Evolutionary conservation across 495 filamentous ascomycete genomes (phyloP), one percentile per base, ranked within the genome.

Genomic region (Hypoxylon lenormandii): DNA sequence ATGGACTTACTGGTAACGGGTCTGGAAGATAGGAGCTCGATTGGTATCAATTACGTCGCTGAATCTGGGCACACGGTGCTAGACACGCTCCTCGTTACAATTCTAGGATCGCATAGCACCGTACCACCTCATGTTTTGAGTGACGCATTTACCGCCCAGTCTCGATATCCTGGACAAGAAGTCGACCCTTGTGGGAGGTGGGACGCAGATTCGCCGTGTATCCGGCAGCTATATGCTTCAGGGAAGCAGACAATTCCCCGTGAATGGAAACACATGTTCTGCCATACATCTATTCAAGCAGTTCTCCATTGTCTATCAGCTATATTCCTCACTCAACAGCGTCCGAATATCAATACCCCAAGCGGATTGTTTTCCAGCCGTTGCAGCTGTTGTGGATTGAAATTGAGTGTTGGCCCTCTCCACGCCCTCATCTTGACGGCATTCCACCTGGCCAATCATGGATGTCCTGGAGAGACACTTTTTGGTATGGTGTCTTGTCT

Each of bases 251-350:
- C 23, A 6, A 75, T 82, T 48, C 78, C 80, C 1, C 55, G 49
- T 5, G 47, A 59, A 13, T 80, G 78, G 79, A 81, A 81, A 55
- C 79, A 80, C 38, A 74, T 76, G 60, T 81, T 82, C 55, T 82
- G 80, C 56, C 80, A 82, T 59, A 78, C 79, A 1, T 75, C 79
- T 0, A 66, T 72, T 6, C 80, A 82, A 67, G 68, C 72, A 8
- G 66, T 81, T n/a, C 75, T 70, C 21, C 75, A 81, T 68, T 76
- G 55, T 36, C 71, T 81, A 23, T 64, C 72, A n/a, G 57, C 22
- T 16, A 66, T 82, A 3, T 64, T 60, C 23, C 11, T 1, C 22
- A n/a, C 12, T 0, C 13, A 18, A 8, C 70, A 61, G 40, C 47
- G 26, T 7, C 69, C 77, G 1, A 51, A 75, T 18, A 74, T 79